phyloP scores from a whole-genome alignment of 768 basidiomycete genomes.

The Tulasnella sp. region DNA sequence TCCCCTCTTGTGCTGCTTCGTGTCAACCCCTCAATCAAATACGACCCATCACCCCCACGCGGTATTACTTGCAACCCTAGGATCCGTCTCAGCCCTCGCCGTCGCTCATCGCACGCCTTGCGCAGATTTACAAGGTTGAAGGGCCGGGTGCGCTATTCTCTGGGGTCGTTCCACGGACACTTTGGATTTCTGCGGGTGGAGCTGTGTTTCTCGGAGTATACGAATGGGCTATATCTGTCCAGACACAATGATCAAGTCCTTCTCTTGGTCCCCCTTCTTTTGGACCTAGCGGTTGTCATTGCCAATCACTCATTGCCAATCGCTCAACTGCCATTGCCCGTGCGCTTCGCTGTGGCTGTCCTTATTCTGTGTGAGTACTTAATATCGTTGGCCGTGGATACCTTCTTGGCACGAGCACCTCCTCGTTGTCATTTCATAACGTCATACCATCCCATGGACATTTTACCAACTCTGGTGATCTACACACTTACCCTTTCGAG shows the following conservation, averaged over 20 bases:
- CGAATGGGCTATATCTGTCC: slow-evolving; percentile 48
- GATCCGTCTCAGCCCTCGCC: slow-evolving; percentile 31
- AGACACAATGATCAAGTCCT: background rate
- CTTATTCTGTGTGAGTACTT: too few species aligned
- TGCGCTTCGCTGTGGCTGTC: too few species aligned
- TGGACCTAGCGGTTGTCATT: too few species aligned
- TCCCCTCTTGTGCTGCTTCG: background rate
- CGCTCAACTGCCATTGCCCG: too few species aligned
- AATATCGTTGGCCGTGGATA: too few species aligned
- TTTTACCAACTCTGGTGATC: too few species aligned
- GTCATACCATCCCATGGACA: too few species aligned
- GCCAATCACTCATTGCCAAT: too few species aligned
- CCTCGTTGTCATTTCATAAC: too few species aligned
- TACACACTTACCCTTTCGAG: too few species aligned
- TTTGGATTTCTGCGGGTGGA: slow-evolving; percentile 95
- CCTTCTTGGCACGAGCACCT: too few species aligned
- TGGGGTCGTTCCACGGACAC: slow-evolving; percentile 80
- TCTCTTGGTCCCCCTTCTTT: background rate
- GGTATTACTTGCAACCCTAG: background rate
- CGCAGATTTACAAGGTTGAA: slow-evolving; percentile 58
- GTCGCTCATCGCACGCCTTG: slow-evolving; percentile 46
- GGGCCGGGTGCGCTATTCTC: slow-evolving; percentile 69
- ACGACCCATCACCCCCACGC: background rate
- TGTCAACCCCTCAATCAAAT: background rate
- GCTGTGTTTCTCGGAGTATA: slow-evolving; percentile 97